Base-by-base conservation (phyloP, 331 rosid species). In the Quercus lobata region DNA sequence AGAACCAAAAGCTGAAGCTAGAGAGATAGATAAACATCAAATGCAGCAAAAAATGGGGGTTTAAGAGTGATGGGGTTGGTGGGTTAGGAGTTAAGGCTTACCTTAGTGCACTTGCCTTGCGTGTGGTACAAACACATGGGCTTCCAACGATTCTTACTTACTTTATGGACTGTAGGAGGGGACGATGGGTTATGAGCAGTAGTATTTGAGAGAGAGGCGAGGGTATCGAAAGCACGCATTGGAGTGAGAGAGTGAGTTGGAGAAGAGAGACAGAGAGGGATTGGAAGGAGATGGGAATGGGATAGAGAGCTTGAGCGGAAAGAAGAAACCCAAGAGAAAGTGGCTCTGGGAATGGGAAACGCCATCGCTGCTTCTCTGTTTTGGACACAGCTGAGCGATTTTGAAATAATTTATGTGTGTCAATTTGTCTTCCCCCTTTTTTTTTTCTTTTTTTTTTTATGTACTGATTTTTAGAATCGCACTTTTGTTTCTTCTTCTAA, bases 71-170 rank as follows among this genome's bases (percentile, higher is more conserved):
- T 32, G 76, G 56, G 73, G 30, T 10, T 16, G 63, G 72, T 6
- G 76, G 60, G 80, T 61, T 6, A 41, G 17, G 11, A 80, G 22
- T 76, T 54, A 76, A 73, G 66, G 80, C 4, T 35, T 60, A 88
- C 96, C 97, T 76, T 89, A 71, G 91, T 84, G 89, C 98, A 94
- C 71, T 86, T 92, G 61, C 87, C 93, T 83, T 94, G 98, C 5
- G 97, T 90, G 88, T 88, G 92, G 82, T 89, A 94, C 83, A 94
- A 76, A 84, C 98, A 94, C 86, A 87, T 87, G 74, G 91, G 98
- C 81, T 83, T 92, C 91, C 92, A 84, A 69, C 89, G 92, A 56
- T 21, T 52, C 11, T 76, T 86, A 61, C 82, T n/a, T 56, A 24
- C 75, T 55, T 7, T 69, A 6, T 83, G 72, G 21, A 44, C 27